Evolutionary conservation across 2,329 filamentous ascomycete genomes (phyloP).

Genomic region (Corynespora cassiicola): DNA sequence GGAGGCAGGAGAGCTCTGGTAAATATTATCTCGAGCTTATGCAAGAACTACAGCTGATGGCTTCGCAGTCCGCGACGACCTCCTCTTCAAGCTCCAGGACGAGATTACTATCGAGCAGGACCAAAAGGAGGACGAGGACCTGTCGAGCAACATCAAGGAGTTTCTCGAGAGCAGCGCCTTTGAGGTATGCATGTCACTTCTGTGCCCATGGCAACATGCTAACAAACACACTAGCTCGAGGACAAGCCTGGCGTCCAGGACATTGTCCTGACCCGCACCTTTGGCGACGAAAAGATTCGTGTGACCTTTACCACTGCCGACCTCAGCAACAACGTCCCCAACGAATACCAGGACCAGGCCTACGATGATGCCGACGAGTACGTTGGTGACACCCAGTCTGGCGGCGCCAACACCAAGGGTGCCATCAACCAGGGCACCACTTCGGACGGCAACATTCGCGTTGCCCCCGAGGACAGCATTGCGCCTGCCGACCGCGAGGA

Average conservation of each 20-base stretch:
- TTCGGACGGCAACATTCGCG: slow-evolving; percentile 58
- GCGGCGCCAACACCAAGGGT: slow-evolving; percentile 64
- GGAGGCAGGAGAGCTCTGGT: slow-evolving; percentile 43
- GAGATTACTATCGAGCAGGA: slow-evolving; percentile 72
- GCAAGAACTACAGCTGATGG: slow-evolving; percentile 16
- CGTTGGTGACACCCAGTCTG: slow-evolving; percentile 55
- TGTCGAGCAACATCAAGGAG: slow-evolving; percentile 81
- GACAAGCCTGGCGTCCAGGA: slow-evolving; percentile 88
- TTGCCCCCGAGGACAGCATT: slow-evolving; percentile 63
- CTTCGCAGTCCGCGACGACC: slow-evolving; percentile 69
- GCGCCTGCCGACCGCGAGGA: slow-evolving; percentile 65
- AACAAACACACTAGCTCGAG: slow-evolving; percentile 55
- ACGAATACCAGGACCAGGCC: slow-evolving; percentile 60
- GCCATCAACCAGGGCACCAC: slow-evolving; percentile 61
- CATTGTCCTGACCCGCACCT: slow-evolving; percentile 81
- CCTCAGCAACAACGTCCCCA: slow-evolving; percentile 61
- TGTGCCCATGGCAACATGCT: too few species aligned
- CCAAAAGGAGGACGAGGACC: slow-evolving; percentile 73
- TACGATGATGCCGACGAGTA: slow-evolving; percentile 54
- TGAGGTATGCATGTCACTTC: slow-evolving; percentile 60
- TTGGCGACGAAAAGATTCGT: slow-evolving; percentile 88
- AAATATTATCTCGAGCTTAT: background rate
- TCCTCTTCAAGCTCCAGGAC: slow-evolving; percentile 79
- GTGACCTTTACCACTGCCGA: slow-evolving; percentile 87
- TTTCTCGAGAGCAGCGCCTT: slow-evolving; percentile 88